Conservation (phyloP, 768 basidiomycete species). For the Boletus tomentosulus region DNA sequence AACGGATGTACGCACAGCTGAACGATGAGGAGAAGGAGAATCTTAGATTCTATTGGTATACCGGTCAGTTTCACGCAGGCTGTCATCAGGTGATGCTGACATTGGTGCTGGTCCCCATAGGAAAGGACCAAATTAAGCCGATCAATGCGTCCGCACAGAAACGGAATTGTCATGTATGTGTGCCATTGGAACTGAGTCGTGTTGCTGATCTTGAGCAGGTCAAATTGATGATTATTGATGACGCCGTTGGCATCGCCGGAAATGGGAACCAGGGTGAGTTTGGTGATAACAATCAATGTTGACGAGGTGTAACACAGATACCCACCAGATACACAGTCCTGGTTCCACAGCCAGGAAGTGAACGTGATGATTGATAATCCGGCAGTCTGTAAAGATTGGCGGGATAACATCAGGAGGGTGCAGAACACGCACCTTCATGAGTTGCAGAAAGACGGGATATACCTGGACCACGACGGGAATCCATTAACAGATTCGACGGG, state of each 20-base stretch:
- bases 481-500: slow-evolving; percentile 37
- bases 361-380: slow-evolving; percentile 60
- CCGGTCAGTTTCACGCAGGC: slow-evolving; percentile 21
- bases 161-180: slow-evolving; percentile 61
- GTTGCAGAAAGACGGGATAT: slow-evolving; percentile 48
- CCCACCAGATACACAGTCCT: slow-evolving; percentile 53
- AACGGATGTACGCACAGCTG: slow-evolving; percentile 52
- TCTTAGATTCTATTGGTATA: slow-evolving; percentile 55
- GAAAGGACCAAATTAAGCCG: slow-evolving; percentile 62
- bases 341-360: slow-evolving; percentile 70
- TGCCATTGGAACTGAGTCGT: background rate
- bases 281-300: background rate
- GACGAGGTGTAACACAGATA: slow-evolving; percentile 1
- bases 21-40: slow-evolving; percentile 41
- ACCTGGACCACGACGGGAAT: slow-evolving; percentile 48
- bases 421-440: slow-evolving; percentile 54
- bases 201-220: slow-evolving; percentile 30
- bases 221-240: slow-evolving; percentile 66
- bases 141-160: slow-evolving; percentile 63
- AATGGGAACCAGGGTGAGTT: slow-evolving; percentile 62
- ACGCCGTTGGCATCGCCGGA: slow-evolving; percentile 59
- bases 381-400: slow-evolving; percentile 52
- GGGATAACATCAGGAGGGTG: slow-evolving; percentile 46
- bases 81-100: background rate
- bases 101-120: slow-evolving; percentile 15